These are phyloP conservation scores for Arabidopsis arenosa DNA, from an alignment of 345 rosid genomes.

Conservation along the genomic window DNA sequence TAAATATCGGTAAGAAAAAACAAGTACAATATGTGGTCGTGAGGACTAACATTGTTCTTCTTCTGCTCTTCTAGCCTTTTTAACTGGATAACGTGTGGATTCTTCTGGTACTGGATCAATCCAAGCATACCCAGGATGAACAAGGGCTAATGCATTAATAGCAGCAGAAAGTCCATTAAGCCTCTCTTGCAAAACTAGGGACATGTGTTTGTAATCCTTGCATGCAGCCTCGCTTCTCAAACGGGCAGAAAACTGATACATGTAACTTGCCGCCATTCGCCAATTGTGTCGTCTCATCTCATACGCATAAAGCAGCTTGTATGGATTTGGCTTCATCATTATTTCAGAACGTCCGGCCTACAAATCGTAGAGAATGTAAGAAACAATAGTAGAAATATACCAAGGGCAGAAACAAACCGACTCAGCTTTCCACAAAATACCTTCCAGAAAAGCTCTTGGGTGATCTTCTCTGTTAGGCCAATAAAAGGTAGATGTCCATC, in stretches of 20 bases:
- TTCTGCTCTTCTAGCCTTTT: constrained; percentile 68
- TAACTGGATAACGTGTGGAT: constrained; percentile 60
- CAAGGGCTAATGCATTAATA: constrained; percentile 86
- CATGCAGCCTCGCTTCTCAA: constrained; percentile 65
- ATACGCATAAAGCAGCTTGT: constrained; percentile 92
- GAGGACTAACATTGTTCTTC: constrained; percentile 60
- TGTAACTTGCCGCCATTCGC: constrained; percentile 89
- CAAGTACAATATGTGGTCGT: constrained; percentile 24
- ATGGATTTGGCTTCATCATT: constrained; percentile 74
- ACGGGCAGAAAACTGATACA: constrained; percentile 76
- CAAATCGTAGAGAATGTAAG: constrained; percentile 37
- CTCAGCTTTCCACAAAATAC: constrained; percentile 49
- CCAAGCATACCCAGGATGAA: constrained; percentile 86
- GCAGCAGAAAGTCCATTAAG: constrained; percentile 90
- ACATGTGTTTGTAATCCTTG: constrained; percentile 63
- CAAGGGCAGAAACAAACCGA: constrained; percentile 24
- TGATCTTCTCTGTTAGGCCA: constrained; percentile 89
- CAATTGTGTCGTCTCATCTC: constrained; percentile 93
- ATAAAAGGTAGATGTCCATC: constrained; percentile 86
- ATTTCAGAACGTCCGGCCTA: constrained; percentile 89
- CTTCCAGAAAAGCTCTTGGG: constrained; percentile 96
- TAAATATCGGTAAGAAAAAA: constrained; percentile 22
- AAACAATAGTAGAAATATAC: constrained; percentile 18
- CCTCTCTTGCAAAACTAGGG: constrained; percentile 75
- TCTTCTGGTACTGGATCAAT: constrained; percentile 67